These are phyloP conservation scores for Parasitella parasitica DNA, from an alignment of 371 early-diverging fungal genomes.

Conservation along the genomic window DNA sequence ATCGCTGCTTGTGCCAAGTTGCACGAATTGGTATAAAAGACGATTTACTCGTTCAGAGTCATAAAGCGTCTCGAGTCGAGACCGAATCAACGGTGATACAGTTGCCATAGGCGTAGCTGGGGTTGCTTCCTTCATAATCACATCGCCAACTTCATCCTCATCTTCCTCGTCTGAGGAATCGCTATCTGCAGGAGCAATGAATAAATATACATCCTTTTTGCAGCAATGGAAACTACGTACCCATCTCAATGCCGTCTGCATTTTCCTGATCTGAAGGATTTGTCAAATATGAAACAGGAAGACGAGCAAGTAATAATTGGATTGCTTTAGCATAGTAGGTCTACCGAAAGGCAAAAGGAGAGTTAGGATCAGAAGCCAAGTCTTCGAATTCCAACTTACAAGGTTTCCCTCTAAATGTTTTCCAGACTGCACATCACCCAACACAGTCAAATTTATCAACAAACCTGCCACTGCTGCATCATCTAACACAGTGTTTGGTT, in stretches of 20 bases:
- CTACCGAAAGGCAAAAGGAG: not conserved
- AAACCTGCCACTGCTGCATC: conserved; percentile 23
- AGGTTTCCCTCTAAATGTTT: conserved; percentile 8
- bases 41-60: conserved; percentile 44
- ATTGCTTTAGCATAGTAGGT: conserved; percentile 24
- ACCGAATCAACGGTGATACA: conserved; percentile 37
- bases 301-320: conserved; percentile 19
- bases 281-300: conserved; percentile 32
- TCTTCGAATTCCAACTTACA: not conserved
- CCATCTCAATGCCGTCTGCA: not conserved
- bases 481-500: not conserved
- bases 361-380: not conserved
- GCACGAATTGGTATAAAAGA: conserved; percentile 44
- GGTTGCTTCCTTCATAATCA: conserved; percentile 22
- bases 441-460: conserved; percentile 33
- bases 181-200: not conserved
- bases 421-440: conserved; percentile 22
- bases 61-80: conserved; percentile 49
- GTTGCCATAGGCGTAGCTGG: not conserved
- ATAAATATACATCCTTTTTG: no score
- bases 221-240: conserved; percentile 4
- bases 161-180: conserved; percentile 45
- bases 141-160: conserved; percentile 26
- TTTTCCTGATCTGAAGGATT: not conserved
- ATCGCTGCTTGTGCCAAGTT: conserved; percentile 2